Percentiles rank a stretch among this genome's conserved stretches.
Evolutionary conservation across 441 rosid species (phyloP).

Genomic region (Lepidium campestre): DNA sequence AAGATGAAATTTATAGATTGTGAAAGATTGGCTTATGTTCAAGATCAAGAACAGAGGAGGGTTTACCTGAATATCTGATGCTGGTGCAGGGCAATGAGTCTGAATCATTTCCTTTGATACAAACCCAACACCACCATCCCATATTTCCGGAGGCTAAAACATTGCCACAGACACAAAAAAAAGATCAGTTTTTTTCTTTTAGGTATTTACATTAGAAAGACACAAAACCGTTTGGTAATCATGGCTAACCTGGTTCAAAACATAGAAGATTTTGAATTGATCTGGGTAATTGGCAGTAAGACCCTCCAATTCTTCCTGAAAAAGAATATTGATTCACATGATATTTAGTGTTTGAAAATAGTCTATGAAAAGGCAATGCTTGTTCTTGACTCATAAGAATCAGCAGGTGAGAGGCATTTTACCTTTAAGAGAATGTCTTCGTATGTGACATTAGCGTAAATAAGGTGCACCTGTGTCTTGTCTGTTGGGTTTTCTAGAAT

Average conservation of each 20-base stretch:
- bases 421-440: slow-evolving; percentile 91
- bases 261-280: slow-evolving; percentile 70
- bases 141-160: slow-evolving; percentile 62
- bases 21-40: neutral
- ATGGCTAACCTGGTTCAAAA: slow-evolving; percentile 76
- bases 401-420: neutral
- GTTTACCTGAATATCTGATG: slow-evolving; percentile 52
- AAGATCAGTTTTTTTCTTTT: neutral
- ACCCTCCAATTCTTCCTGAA: slow-evolving; percentile 75
- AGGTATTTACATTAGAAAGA: neutral
- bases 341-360: neutral
- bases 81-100: slow-evolving; percentile 63
- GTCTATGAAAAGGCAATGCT: neutral
- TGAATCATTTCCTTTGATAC: slow-evolving; percentile 70
- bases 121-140: slow-evolving; percentile 79
- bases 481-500: slow-evolving; percentile 79
- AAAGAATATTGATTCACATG: neutral
- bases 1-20: neutral
- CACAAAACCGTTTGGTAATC: neutral
- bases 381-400: neutral
- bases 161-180: neutral
- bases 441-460: slow-evolving; percentile 73
- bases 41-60: neutral
- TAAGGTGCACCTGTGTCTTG: slow-evolving; percentile 69
- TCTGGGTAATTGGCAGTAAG: slow-evolving; percentile 59